Evolutionary conservation across 2,329 filamentous ascomycete genomes (phyloP), one percentile per base, ranked within the genome.

Genomic region (Sporothrix brunneoviolacea): DNA sequence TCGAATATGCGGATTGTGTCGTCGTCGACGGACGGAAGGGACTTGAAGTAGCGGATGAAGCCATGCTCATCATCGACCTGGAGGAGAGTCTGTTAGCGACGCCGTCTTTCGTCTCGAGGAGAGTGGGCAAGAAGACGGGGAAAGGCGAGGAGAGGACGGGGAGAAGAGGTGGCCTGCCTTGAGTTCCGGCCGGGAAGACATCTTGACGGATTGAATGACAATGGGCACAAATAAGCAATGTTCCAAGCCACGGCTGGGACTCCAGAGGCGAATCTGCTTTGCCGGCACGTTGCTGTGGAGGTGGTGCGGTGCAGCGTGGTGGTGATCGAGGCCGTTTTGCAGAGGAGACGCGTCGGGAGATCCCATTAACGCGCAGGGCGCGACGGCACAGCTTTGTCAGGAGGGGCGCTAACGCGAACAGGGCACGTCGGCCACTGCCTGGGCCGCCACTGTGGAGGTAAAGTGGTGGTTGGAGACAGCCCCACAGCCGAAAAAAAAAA

Each of bases 11-110:
- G 84, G 48, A 98, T 77, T 0, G 88, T 91, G 49, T 87, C 85
- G 35, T 82, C 77, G 59, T 82, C 80, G 48, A 82, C 81, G 13
- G 73, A 62, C 6, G 89, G 82, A 3, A 98, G 77, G n/a, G 83
- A 85, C 60, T 91, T 91, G 75, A 94, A 98, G 72, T 90, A 95
- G 60, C 85, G 88, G 71, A 97, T 96, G 75, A 98, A 98, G 59
- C 91, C 90, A 63, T 85, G 83, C 73, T 98, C 93, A 65, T 98
- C 93, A 63, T 98, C 94, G 65, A 97, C 88, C 86, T 91, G 33
- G 27, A 9, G 21, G 12, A 41, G 12, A 39, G 4, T 27, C 16
- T 16, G 8, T 28, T 28, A 41, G n/a, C n/a, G 19, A n/a, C 15
- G n/a, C 12, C 8, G 9, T 27, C 21, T 6, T n/a, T 4, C 4